These are phyloP conservation scores for Candida palmyrensis DNA, from an alignment of 805 yeast genomes.

Conservation along the genomic window DNA sequence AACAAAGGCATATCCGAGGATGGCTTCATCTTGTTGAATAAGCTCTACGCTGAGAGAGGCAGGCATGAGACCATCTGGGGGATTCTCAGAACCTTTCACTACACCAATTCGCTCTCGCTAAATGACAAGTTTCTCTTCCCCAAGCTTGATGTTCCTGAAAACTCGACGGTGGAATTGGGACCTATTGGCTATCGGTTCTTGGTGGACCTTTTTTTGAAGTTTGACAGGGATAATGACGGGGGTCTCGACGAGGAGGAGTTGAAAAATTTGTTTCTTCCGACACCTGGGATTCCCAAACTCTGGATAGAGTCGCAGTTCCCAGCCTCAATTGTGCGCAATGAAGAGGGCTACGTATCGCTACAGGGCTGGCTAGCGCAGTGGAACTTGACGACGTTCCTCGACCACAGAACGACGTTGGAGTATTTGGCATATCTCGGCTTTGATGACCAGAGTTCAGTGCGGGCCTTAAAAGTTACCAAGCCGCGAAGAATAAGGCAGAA, in stretches of 20 bases:
- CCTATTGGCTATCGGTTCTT: conserved; percentile 90
- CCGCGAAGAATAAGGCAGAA: conserved; percentile 69
- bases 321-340: conserved; percentile 80
- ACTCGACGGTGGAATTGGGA: conserved; percentile 82
- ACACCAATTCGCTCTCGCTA: conserved; percentile 86
- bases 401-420: conserved; percentile 77
- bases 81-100: conserved; percentile 78
- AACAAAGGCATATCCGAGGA: conserved; percentile 57
- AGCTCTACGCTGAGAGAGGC: conserved; percentile 82
- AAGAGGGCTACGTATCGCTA: conserved; percentile 80
- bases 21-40: conserved; percentile 76
- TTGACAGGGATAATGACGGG: conserved; percentile 95
- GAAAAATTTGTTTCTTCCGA: conserved; percentile 66
- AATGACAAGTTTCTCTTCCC: conserved; percentile 80
- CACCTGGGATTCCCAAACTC: conserved; percentile 85
- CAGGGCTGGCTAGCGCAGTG: conserved; percentile 99
- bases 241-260: conserved; percentile 79
- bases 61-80: conserved; percentile 98
- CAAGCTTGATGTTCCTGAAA: conserved; percentile 62
- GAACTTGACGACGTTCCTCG: conserved; percentile 92
- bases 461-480: conserved; percentile 66
- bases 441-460: conserved; percentile 37
- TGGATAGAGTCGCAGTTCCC: conserved; percentile 91
- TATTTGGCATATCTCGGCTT: conserved; percentile 89
- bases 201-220: conserved; percentile 82